These are phyloP conservation scores for Aspergillus sclerotiicarbonarius DNA, from an alignment of 495 filamentous ascomycete species.

Conservation along the genomic window DNA sequence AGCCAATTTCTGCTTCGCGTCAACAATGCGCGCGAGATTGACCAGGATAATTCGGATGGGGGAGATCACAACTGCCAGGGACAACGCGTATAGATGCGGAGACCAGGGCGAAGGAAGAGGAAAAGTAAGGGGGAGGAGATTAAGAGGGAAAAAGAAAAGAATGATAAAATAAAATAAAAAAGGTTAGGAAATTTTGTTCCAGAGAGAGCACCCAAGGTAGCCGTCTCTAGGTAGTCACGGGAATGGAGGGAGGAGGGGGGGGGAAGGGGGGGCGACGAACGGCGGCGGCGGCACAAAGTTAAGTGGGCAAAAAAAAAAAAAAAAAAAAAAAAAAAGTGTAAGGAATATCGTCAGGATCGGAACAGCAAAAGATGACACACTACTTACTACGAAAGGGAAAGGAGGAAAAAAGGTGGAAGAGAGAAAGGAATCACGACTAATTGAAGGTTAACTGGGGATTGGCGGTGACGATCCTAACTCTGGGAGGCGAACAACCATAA, in stretches of 20 bases:
- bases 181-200: constrained; percentile 17
- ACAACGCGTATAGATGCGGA: constrained; percentile 30
- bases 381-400: constrained; percentile 2
- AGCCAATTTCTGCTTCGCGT: constrained; percentile 40
- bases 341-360: constrained; percentile 8
- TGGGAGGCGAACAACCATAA: constrained; percentile 32
- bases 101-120: constrained; percentile 27
- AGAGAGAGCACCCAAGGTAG: constrained; percentile 24
- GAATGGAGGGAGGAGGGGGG: constrained; percentile 26
- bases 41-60: constrained; percentile 26
- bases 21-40: constrained; percentile 35
- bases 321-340: constrained; percentile 22
- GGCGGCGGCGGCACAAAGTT: constrained; percentile 30
- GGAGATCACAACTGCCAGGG: constrained; percentile 23
- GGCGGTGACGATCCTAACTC: constrained; percentile 37
- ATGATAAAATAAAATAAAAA: constrained; percentile 21
- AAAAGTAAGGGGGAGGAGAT: constrained; percentile 20
- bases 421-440: constrained; percentile 17
- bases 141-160: constrained; percentile 22
- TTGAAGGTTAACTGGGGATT: constrained; percentile 23
- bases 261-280: constrained; percentile 28
- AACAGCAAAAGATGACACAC: constrained; percentile 5
- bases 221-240: constrained; percentile 18
- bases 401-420: constrained; percentile 21
- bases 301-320: constrained; percentile 25